These are phyloP conservation scores for Colletotrichum trifolii DNA, from an alignment of 2,329 filamentous ascomycete species.

Conservation along the genomic window DNA sequence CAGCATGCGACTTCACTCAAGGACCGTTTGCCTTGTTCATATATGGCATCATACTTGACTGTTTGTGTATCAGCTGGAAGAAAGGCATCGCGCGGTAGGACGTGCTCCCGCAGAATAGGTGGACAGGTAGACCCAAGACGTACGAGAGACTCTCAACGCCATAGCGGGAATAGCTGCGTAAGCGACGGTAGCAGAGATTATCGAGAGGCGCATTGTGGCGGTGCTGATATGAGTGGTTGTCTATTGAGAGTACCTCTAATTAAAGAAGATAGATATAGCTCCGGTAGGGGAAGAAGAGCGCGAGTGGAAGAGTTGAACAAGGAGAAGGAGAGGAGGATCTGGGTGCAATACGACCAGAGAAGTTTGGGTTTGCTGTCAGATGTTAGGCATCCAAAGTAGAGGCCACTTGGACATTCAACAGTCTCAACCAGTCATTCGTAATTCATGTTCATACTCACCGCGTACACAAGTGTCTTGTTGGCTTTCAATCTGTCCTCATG, in stretches of 20 bases:
- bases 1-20: conserved; percentile 10
- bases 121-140: not conserved
- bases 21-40: conserved; percentile 2
- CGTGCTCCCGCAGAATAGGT: not conserved
- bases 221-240: not conserved
- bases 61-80: not conserved
- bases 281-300: too few relatives aligned
- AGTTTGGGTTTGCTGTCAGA: not conserved
- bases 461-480: too few relatives aligned
- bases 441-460: too few relatives aligned
- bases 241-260: not conserved
- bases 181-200: not conserved
- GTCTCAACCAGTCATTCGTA: too few relatives aligned
- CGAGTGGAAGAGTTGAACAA: too few relatives aligned
- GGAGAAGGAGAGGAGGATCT: not conserved
- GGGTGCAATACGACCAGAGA: not conserved
- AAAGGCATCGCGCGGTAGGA: not conserved
- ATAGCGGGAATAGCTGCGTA: not conserved
- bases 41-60: not conserved
- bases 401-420: too few relatives aligned
- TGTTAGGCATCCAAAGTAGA: not conserved
- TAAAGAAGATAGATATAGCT: not conserved
- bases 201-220: not conserved
- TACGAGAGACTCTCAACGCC: not conserved
- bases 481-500: too few relatives aligned